phyloP scores from a whole-genome alignment of 768 basidiomycete genomes.

The Cystobasidium tubakii region DNA sequence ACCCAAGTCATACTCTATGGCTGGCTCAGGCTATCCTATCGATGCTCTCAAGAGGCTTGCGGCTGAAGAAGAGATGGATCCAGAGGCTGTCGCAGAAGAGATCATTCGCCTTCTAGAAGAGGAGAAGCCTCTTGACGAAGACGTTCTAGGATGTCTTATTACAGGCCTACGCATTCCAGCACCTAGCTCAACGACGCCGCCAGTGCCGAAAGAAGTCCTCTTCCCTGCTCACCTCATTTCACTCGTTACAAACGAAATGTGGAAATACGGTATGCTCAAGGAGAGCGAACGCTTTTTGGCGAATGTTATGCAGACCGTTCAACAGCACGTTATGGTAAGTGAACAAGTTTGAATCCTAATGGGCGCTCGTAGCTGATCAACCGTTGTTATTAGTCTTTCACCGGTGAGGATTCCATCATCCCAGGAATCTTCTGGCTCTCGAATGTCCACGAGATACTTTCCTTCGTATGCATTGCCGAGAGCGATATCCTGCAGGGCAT shows the following conservation, averaged over 20 bases:
- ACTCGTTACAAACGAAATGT: conserved; percentile 99
- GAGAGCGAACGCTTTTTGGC: conserved; percentile 98
- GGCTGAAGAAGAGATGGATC: conserved; percentile 58
- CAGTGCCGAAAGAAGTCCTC: conserved; percentile 91
- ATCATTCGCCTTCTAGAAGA: conserved; percentile 91
- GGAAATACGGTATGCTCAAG: conserved; percentile 94
- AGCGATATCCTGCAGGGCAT: conserved; percentile 97
- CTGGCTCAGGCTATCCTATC: conserved; percentile 21
- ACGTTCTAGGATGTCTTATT: conserved; percentile 82
- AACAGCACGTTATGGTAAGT: conserved; percentile 93
- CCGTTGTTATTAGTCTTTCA: too few species aligned
- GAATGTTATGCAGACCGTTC: conserved; percentile 96
- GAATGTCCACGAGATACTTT: conserved; percentile 98
- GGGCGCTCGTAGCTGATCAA: too few species aligned
- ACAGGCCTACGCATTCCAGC: conserved; percentile 86
- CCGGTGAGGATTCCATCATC: conserved; percentile 86
- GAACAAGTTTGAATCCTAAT: too few species aligned
- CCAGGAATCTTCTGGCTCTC: conserved; percentile 99
- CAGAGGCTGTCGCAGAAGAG: conserved; percentile 87
- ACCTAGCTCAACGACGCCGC: conserved; percentile 80
- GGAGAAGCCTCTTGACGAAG: conserved; percentile 80
- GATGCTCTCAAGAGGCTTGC: conserved; percentile 38
- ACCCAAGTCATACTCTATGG: conserved; percentile 27
- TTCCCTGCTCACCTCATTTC: conserved; percentile 99
- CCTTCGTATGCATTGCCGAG: conserved; percentile 98